Conservation (phyloP, 2,329 filamentous ascomycete genomes). For the Colletotrichum graminicola region DNA sequence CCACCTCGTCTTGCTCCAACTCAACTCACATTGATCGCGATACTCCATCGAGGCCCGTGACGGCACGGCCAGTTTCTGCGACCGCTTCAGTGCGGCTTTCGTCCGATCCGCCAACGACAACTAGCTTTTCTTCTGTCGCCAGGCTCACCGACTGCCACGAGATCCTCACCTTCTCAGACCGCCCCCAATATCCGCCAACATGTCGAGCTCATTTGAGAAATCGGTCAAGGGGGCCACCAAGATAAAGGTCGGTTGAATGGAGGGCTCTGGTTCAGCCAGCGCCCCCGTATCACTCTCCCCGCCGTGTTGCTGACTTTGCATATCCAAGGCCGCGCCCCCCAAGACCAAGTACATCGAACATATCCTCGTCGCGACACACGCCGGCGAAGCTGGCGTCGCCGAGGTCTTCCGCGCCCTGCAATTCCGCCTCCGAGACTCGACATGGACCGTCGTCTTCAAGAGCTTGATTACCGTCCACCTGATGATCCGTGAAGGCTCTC, state of each 20-base stretch:
- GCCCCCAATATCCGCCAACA: slow-evolving; percentile 50
- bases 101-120: slow-evolving; percentile 35
- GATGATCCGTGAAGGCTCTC: slow-evolving; percentile 96
- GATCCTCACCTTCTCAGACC: not conserved
- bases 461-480: slow-evolving; percentile 94
- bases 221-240: slow-evolving; percentile 99
- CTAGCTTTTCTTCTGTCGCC: slow-evolving; percentile 33
- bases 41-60: slow-evolving; percentile 33
- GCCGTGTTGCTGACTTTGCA: slow-evolving; percentile 40
- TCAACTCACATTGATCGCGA: not conserved
- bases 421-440: slow-evolving; percentile 89
- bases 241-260: slow-evolving; percentile 77
- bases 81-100: slow-evolving; percentile 29
- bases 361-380: slow-evolving; percentile 94
- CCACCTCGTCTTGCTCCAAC: not conserved
- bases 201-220: slow-evolving; percentile 96
- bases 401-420: slow-evolving; percentile 96
- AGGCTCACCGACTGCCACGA: slow-evolving; percentile 43
- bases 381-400: slow-evolving; percentile 92
- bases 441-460: slow-evolving; percentile 99
- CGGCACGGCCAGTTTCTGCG: slow-evolving; percentile 32
- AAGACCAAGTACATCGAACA: slow-evolving; percentile 99
- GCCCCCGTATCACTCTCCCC: slow-evolving; percentile 11
- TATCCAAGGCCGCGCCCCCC: slow-evolving; percentile 73
- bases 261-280: slow-evolving; percentile 3